Evolutionary conservation across 2,329 filamentous ascomycete species (phyloP), one percentile per base, ranked within the genome.

Genomic region (Lachnellula arida): DNA sequence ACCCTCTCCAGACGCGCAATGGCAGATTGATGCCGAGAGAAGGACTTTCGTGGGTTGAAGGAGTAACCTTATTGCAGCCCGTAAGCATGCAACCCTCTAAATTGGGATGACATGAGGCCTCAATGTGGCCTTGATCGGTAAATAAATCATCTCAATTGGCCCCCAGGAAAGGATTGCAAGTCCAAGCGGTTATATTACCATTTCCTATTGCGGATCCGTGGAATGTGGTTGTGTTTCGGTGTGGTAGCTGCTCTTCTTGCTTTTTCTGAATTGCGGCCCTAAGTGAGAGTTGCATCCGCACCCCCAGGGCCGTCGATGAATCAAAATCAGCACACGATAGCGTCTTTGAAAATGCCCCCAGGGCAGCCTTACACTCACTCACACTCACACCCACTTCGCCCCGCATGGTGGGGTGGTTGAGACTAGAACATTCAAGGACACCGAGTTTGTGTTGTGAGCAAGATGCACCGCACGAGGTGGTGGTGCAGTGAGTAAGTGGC

Each of bases 311-410:
- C 42, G 42, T 44, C 11, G 42, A 54, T 28, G 17, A 42, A 54
- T 37, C 19, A 19, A 32, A 32, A 32, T 25, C 44, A 28, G 28
- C 23, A 19, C 15, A 17, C 32, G 32, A 42, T 37, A 47, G 23
- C 50, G 40, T 19, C 39, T 46, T 15, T 28, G 35, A 35, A 23
- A 54, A 42, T 48, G 48, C 48, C 52, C 42, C 48, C 42, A 23
- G 12, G 48, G 56, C 52, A 54, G 56, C 56, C 56, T 55, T 49
- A 58, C 56, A 35, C 19, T 49, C 50, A 32, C 28, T 11, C 9
- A 32, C 28, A 32, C 15, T 32, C 17, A 15, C 2, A 14, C 23
- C 17, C 17, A 28, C 34, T 28, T 44, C 53, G 47, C 56, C 49
- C 52, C 42, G 11, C 37, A 12, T 23, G 34, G 28, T 15, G 22